Evolutionary conservation across 805 yeast species (phyloP), one percentile per base, ranked within the genome.

Genomic region (Starmerella riodocensis): DNA sequence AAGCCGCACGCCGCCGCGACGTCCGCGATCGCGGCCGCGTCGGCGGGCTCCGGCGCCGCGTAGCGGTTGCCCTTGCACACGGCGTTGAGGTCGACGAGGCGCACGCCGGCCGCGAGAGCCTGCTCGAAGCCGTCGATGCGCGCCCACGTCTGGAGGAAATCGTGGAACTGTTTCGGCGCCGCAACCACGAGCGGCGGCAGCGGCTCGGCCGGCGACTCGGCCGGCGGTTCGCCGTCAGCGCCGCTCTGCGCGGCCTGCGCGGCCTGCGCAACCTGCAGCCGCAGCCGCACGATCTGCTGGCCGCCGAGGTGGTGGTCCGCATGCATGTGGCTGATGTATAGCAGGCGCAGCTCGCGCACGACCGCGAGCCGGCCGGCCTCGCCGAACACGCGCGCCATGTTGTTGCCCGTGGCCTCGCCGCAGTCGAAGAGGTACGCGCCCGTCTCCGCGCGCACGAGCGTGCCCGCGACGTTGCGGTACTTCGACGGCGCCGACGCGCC

Each of bases 291-390:
- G 3, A 91, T 57, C 4, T 83, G 70, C 7, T 79, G 61, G 4
- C 81, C 65, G 0, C 99, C 99, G 30, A 91, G 62, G 58, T 88
- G 96, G 57, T 91, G 99, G 56, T 91, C 99, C 0, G 97, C 98
- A 59, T 91, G 99, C 51, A 88, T 64, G 64, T 91, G 99, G 50
- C 93, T 79, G 39, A 91, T 62, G 52, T 73, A 81, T 17, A 88
- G 63, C 39, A 82, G 42, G 24, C 69, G 62, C 41, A 86, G 59
- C 51, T 86, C 93, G 29, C 60, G 48, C 46, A 86, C 65, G 2
- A 79, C 58, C 18, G 54, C 53, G 2, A 53, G 51, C 2, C 64
- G 46, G 14, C 67, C 67, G 1, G 61, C 62, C 8, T 65, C 62
- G 0, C 76, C 76, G 45, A 74, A 74, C 41, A 73, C 64, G 48